Evolutionary conservation across 495 filamentous ascomycete species (phyloP).

Genomic region (Podospora sp.): DNA sequence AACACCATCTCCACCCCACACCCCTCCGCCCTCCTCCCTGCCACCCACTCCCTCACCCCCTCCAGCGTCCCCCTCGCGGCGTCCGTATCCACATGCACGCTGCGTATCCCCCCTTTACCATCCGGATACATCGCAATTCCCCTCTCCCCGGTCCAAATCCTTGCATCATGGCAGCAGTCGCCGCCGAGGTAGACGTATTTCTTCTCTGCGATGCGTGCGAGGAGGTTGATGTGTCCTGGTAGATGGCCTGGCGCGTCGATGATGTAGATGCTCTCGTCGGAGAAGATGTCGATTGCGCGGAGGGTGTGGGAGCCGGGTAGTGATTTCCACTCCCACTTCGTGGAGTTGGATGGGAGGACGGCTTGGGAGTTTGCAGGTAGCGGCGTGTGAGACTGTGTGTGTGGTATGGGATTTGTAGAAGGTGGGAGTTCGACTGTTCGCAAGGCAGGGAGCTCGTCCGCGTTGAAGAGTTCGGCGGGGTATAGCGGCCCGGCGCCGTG

Average conservation of each 20-base stretch:
- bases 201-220: slow-evolving; percentile 33
- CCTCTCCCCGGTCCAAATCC: slow-evolving; percentile 45
- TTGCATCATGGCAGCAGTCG: slow-evolving; percentile 51
- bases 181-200: slow-evolving; percentile 49
- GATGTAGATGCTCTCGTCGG: slow-evolving; percentile 42
- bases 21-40: not conserved
- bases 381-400: slow-evolving; percentile 23
- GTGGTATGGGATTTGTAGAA: too few species aligned
- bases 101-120: slow-evolving; percentile 36
- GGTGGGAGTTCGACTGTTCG: slow-evolving; percentile 37
- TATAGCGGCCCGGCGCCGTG: slow-evolving; percentile 35
- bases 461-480: slow-evolving; percentile 34
- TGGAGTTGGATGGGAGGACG: not conserved
- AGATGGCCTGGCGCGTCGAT: slow-evolving; percentile 53
- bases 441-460: slow-evolving; percentile 31
- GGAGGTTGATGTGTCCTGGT: slow-evolving; percentile 51
- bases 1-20: slow-evolving; percentile 47
- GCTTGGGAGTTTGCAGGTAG: slow-evolving; percentile 10
- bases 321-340: too few species aligned
- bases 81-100: slow-evolving; percentile 45
- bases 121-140: slow-evolving; percentile 49
- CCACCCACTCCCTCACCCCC: slow-evolving; percentile 29
- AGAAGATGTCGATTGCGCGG: slow-evolving; percentile 46
- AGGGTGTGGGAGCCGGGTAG: slow-evolving; percentile 11
- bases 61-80: slow-evolving; percentile 40